Evolutionary conservation across 2,329 filamentous ascomycete species (phyloP).

Genomic region (Massarina eburnea): DNA sequence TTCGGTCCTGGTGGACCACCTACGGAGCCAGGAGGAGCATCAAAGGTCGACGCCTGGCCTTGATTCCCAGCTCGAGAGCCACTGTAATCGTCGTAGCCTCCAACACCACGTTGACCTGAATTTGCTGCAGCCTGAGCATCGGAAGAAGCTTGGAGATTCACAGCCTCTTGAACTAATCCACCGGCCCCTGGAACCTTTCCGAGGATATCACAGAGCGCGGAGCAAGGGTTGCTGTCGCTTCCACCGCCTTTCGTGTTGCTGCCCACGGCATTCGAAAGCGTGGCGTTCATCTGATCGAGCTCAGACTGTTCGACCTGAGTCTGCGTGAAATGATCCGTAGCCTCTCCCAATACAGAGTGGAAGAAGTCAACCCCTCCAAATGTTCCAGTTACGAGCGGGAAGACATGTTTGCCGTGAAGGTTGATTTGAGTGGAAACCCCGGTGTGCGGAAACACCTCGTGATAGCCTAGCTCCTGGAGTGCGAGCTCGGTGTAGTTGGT

Average conservation of each 20-base stretch:
- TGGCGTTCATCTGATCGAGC: constrained; percentile 50
- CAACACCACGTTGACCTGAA: constrained; percentile 31
- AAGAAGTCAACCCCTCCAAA: constrained; percentile 57
- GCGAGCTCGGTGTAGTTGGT: constrained; percentile 59
- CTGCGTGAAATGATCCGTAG: constrained; percentile 53
- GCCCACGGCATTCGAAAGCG: constrained; percentile 44
- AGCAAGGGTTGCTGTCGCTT: constrained; percentile 33
- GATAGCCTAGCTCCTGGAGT: constrained; percentile 53
- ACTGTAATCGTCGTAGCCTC: constrained; percentile 45
- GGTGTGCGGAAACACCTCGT: constrained; percentile 56
- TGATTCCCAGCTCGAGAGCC: constrained; percentile 37
- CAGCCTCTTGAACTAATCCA: constrained; percentile 50
- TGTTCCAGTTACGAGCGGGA: constrained; percentile 57
- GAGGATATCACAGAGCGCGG: constrained; percentile 67
- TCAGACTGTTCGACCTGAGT: constrained; percentile 51
- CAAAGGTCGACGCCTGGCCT: constrained; percentile 34
- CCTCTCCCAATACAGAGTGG: constrained; percentile 54
- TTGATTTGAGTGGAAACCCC: constrained; percentile 50
- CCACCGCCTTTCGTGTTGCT: constrained; percentile 35
- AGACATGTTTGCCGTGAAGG: constrained; percentile 51
- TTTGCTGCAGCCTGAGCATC: constrained; percentile 51
- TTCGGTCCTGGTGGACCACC: constrained; percentile 51
- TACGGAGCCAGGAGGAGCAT: constrained; percentile 48
- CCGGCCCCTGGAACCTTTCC: constrained; percentile 68
- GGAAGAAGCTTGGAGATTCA: constrained; percentile 49